phyloP scores from a whole-genome alignment of 495 filamentous ascomycete genomes.

The Letharia columbiana region DNA sequence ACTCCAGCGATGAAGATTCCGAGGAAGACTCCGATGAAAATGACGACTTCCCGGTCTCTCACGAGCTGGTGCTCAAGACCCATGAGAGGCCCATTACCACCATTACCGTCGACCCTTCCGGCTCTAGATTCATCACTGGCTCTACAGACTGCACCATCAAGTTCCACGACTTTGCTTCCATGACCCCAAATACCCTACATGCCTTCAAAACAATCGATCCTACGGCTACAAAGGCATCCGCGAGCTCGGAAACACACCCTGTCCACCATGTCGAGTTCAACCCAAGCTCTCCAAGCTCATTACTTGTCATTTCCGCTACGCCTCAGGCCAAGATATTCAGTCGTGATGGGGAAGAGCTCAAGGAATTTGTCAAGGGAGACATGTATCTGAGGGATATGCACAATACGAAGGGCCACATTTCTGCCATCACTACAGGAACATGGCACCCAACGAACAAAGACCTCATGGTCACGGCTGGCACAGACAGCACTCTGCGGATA shows the following conservation, averaged over 20 bases:
- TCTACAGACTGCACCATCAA: slow-evolving; percentile 88
- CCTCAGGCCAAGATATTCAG: slow-evolving; percentile 82
- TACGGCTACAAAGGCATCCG: slow-evolving; percentile 61
- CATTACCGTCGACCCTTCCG: slow-evolving; percentile 73
- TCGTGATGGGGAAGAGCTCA: slow-evolving; percentile 75
- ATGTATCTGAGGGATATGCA: slow-evolving; percentile 97
- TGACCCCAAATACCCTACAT: slow-evolving; percentile 88
- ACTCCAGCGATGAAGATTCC: slow-evolving; percentile 48
- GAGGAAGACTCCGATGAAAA: slow-evolving; percentile 61
- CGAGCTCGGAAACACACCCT: slow-evolving; percentile 72
- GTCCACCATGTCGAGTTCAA: slow-evolving; percentile 84
- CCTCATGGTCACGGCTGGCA: slow-evolving; percentile 78
- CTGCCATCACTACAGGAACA: slow-evolving; percentile 74
- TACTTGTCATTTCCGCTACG: slow-evolving; percentile 78
- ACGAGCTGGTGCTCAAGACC: slow-evolving; percentile 84
- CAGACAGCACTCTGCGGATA: slow-evolving; percentile 88
- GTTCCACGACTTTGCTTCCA: slow-evolving; percentile 87
- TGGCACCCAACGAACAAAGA: slow-evolving; percentile 84
- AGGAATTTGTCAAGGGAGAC: slow-evolving; percentile 91
- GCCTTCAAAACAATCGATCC: slow-evolving; percentile 92
- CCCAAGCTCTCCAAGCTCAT: slow-evolving; percentile 64
- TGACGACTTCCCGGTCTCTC: slow-evolving; percentile 87
- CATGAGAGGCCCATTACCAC: slow-evolving; percentile 85
- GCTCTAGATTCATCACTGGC: slow-evolving; percentile 74
- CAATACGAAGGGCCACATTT: slow-evolving; percentile 92